Conservation (phyloP, 1,139 yeast species). For the Hemisphaericaspora xylanilytica region DNA sequence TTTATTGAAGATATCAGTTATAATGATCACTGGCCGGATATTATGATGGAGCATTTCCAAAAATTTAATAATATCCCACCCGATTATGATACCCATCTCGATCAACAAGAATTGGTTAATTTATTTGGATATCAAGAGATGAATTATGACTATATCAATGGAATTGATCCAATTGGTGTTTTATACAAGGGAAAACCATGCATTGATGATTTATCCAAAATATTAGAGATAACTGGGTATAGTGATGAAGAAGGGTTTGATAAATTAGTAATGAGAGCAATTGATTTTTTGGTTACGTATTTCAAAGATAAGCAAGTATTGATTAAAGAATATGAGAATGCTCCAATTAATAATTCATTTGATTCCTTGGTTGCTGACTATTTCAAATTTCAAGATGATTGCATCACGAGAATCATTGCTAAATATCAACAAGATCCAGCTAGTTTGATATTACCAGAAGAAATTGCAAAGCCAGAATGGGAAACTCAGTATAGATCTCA, state of each 20-base stretch:
- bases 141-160: conserved; percentile 25
- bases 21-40: conserved; percentile 16
- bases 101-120: conserved; percentile 14
- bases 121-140: conserved; percentile 25
- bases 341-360: conserved; percentile 5
- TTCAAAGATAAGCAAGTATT: conserved; percentile 5
- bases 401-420: conserved; percentile 6
- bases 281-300: conserved; percentile 10
- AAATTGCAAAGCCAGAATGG: conserved; percentile 16
- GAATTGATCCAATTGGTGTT: conserved; percentile 25
- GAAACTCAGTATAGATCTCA: conserved; percentile 14
- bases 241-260: conserved; percentile 8
- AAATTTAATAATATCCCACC: conserved; percentile 10
- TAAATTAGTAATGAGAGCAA: conserved; percentile 3
- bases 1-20: conserved; percentile 16
- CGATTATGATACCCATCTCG: conserved; percentile 13
- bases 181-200: conserved; percentile 10
- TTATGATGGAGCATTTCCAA: conserved; percentile 13
- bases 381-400: conserved; percentile 3
- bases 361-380: conserved; percentile 10
- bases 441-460: conserved; percentile 14
- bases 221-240: conserved; percentile 6
- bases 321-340: background rate
- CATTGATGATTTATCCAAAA: conserved; percentile 3
- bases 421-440: conserved; percentile 9